Evolutionary conservation across 495 filamentous ascomycete genomes (phyloP).

Genomic region (Penicillium roqueforti): DNA sequence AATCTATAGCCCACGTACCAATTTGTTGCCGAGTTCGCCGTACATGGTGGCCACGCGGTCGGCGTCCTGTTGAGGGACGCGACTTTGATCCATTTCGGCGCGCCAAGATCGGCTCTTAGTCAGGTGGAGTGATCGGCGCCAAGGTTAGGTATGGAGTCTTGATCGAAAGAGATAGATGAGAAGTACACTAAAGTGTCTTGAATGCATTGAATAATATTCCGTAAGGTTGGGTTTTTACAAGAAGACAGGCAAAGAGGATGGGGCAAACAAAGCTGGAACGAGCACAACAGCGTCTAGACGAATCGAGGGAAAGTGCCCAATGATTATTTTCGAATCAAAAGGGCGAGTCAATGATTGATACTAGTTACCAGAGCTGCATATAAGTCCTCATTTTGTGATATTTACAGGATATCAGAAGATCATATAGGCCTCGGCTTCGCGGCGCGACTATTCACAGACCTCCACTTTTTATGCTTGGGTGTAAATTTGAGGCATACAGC

Average conservation of each 20-base stretch:
- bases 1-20: conserved; percentile 46
- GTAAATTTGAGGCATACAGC: no score
- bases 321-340: not conserved
- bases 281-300: not conserved
- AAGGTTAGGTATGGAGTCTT: conserved; percentile 2
- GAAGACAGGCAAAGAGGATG: not conserved
- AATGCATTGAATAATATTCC: not conserved
- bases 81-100: conserved; percentile 22
- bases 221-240: not conserved
- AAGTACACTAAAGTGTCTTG: not conserved
- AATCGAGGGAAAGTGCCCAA: not conserved
- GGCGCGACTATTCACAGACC: no score
- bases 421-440: no score
- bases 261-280: not conserved
- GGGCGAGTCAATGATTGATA: not conserved
- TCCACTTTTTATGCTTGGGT: no score
- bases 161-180: not conserved
- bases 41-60: conserved; percentile 61
- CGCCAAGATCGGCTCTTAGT: conserved; percentile 27
- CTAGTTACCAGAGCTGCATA: conserved; percentile 42
- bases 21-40: conserved; percentile 84
- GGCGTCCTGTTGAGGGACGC: conserved; percentile 21
- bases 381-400: conserved; percentile 51
- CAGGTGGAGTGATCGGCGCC: conserved; percentile 18
- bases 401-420: no score